phyloP scores from a whole-genome alignment of 2,329 filamentous ascomycete species.

The Trichothecium sympodiale region DNA sequence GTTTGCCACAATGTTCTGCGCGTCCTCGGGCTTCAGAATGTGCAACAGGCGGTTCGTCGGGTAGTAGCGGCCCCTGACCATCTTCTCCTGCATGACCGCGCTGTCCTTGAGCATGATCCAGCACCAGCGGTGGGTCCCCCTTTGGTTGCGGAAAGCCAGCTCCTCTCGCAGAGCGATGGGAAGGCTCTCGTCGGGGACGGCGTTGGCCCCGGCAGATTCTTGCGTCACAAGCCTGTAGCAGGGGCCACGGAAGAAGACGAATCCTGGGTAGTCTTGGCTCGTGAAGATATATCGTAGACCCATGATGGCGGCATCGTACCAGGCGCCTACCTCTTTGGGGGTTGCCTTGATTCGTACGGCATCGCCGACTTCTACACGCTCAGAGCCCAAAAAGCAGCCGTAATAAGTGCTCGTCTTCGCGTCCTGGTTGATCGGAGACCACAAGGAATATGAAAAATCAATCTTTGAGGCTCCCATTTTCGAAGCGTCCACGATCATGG shows the following conservation, averaged over 20 bases:
- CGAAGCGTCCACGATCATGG: constrained; percentile 35
- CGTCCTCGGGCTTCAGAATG: constrained; percentile 30
- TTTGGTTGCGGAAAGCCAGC: constrained; percentile 25
- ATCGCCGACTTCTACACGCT: constrained; percentile 35
- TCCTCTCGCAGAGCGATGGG: constrained; percentile 29
- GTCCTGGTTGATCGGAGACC: constrained; percentile 23
- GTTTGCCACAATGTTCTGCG: constrained; percentile 23
- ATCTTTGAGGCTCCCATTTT: constrained; percentile 39
- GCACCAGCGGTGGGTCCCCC: constrained; percentile 20
- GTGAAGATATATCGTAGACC: constrained; percentile 29
- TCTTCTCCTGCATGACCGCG: constrained; percentile 32
- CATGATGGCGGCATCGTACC: constrained; percentile 20
- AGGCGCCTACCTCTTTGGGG: constrained; percentile 22
- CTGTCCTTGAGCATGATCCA: constrained; percentile 32
- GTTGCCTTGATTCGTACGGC: constrained; percentile 35
- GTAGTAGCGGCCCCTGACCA: constrained; percentile 46
- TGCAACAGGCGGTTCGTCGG: constrained; percentile 41
- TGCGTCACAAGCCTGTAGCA: constrained; percentile 24
- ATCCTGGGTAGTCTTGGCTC: constrained; percentile 20
- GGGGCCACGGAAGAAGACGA: constrained; percentile 28
- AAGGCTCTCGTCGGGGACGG: constrained; percentile 24
- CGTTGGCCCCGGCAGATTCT: constrained; percentile 12
- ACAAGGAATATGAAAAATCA: constrained; percentile 38
- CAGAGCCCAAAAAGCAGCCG: constrained; percentile 39
- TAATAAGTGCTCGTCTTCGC: constrained; percentile 26